Evolutionary conservation across 2,329 filamentous ascomycete species (phyloP).

Genomic region (Blumeria graminis): DNA sequence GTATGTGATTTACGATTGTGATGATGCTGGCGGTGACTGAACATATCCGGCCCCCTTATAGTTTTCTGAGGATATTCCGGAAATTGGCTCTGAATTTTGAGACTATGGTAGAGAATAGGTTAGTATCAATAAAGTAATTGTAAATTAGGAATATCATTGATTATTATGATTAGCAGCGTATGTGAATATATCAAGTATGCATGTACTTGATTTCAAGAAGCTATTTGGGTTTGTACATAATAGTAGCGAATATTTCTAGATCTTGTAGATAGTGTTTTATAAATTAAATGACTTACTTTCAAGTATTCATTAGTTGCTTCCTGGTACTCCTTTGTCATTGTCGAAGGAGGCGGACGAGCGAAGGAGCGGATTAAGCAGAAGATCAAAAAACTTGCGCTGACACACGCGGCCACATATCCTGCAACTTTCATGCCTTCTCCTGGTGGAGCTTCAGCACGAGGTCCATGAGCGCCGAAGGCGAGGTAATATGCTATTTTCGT

Average conservation of each 20-base stretch:
- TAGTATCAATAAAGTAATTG: slow-evolving; percentile 1
- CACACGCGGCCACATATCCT: slow-evolving; percentile 43
- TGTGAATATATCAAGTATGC: background rate
- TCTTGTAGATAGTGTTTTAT: background rate
- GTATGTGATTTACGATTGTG: too few relatives aligned
- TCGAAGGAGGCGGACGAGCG: slow-evolving; percentile 49
- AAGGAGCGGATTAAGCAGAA: slow-evolving; percentile 51
- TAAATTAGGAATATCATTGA: background rate
- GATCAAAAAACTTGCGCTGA: slow-evolving; percentile 40
- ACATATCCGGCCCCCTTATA: slow-evolving; percentile 60
- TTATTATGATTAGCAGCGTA: too few relatives aligned
- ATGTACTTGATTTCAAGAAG: background rate
- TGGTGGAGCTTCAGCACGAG: slow-evolving; percentile 59
- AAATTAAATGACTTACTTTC: slow-evolving; percentile 36
- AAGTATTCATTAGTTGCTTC: slow-evolving; percentile 86
- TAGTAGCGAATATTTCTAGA: too few relatives aligned
- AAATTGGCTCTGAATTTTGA: slow-evolving; percentile 70
- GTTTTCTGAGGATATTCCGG: slow-evolving; percentile 54
- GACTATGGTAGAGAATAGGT: slow-evolving; percentile 23
- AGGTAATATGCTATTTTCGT: slow-evolving; percentile 75
- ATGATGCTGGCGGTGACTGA: slow-evolving; percentile 22
- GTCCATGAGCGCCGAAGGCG: slow-evolving; percentile 88
- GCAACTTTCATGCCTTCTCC: slow-evolving; percentile 65
- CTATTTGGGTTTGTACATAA: too few relatives aligned
- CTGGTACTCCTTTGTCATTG: slow-evolving; percentile 95